A percentile compares a stretch with the other conserved stretches of the same genome.
phyloP scores from a whole-genome alignment of 1,284 basidiomycete species.

The Cryptococcus hybrid region DNA sequence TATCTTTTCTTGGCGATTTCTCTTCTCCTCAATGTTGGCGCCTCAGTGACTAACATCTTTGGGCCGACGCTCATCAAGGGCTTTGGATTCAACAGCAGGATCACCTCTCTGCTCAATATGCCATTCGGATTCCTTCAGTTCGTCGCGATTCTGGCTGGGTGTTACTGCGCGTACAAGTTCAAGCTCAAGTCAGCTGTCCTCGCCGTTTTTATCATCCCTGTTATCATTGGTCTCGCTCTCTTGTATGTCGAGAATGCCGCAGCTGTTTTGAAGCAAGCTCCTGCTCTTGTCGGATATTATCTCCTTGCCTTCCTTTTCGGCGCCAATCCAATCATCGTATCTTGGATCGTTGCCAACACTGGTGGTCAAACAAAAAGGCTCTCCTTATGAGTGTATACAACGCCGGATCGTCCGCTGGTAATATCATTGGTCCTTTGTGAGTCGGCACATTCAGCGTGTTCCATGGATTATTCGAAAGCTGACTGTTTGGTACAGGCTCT shows the following conservation, averaged over 20 bases:
- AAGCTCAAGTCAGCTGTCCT: slow-evolving; percentile 40
- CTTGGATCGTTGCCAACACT: slow-evolving; percentile 51
- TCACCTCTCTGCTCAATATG: slow-evolving; percentile 48
- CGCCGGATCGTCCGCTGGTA: slow-evolving; percentile 30
- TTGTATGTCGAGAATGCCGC: slow-evolving; percentile 14
- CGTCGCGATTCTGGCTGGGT: slow-evolving; percentile 32
- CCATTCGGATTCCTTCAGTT: slow-evolving; percentile 48
- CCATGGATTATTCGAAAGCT: too few relatives aligned
- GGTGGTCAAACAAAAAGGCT: slow-evolving; percentile 48
- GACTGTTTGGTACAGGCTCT: slow-evolving; percentile 16
- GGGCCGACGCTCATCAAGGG: slow-evolving; percentile 31
- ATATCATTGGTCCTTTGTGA: slow-evolving; percentile 29
- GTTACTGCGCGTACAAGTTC: slow-evolving; percentile 36
- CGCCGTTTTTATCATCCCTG: slow-evolving; percentile 34
- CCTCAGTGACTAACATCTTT: slow-evolving; percentile 39
- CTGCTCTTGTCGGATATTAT: slow-evolving; percentile 48
- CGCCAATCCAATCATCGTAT: slow-evolving; percentile 47
- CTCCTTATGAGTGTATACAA: slow-evolving; percentile 38
- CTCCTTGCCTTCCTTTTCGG: slow-evolving; percentile 50
- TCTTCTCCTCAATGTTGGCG: slow-evolving; percentile 33
- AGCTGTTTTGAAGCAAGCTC: slow-evolving; percentile 13
- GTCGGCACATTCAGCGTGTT: background rate
- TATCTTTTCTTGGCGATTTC: slow-evolving; percentile 46
- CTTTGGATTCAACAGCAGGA: slow-evolving; percentile 38
- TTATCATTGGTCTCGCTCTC: slow-evolving; percentile 37